These are phyloP conservation scores for Penicillium soppii DNA, from an alignment of 495 filamentous ascomycete genomes.

Conservation along the genomic window DNA sequence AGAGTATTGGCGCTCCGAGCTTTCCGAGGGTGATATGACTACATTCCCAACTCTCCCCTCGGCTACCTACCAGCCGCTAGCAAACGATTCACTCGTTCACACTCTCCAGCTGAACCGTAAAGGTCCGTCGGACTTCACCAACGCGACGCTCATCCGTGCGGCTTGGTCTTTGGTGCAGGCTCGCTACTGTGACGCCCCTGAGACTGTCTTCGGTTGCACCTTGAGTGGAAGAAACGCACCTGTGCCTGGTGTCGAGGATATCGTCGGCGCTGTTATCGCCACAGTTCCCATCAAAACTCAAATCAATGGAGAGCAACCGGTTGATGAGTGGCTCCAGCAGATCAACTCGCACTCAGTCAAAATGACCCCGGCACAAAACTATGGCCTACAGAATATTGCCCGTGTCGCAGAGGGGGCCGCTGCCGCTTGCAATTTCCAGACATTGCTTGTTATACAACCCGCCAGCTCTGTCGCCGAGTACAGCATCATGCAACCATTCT, in stretches of 20 bases:
- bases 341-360: constrained; percentile 47
- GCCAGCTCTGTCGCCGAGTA: constrained; percentile 42
- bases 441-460: constrained; percentile 48
- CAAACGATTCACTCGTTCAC: constrained; percentile 7
- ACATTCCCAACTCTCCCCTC: constrained; percentile 41
- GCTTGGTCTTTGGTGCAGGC: constrained; percentile 48
- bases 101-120: constrained; percentile 10
- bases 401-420: constrained; percentile 46
- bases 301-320: constrained; percentile 18
- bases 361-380: constrained; percentile 55
- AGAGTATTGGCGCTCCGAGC: constrained; percentile 29
- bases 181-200: constrained; percentile 27
- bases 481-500: constrained; percentile 9
- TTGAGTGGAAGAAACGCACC: constrained; percentile 52
- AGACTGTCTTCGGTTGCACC: constrained; percentile 47
- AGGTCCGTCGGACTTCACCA: constrained; percentile 21
- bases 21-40: constrained; percentile 29
- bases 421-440: constrained; percentile 54
- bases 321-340: constrained; percentile 34
- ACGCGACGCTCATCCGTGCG: constrained; percentile 12
- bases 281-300: constrained; percentile 55
- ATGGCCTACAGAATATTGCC: constrained; percentile 59
- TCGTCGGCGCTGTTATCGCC: constrained; percentile 57
- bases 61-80: constrained; percentile 36
- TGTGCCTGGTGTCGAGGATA: constrained; percentile 48